phyloP scores from a whole-genome alignment of 768 basidiomycete species.

The Leccinum arenicola region DNA sequence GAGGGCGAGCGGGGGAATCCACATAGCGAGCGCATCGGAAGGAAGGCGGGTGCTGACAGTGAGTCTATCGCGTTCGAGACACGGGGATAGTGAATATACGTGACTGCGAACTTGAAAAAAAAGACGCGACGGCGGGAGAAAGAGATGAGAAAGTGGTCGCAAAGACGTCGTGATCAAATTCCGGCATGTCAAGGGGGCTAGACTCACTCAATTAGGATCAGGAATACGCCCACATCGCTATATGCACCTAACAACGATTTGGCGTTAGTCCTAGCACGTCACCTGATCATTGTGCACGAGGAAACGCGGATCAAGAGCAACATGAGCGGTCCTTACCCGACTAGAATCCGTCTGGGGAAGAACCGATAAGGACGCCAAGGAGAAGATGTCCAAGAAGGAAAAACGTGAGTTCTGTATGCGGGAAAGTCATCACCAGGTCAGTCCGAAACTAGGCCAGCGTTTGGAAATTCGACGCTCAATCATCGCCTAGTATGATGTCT shows the following conservation, averaged over 20 bases:
- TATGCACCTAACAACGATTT: conserved; percentile 54
- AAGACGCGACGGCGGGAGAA: not conserved
- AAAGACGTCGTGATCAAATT: not conserved
- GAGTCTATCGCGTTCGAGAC: conserved; percentile 43
- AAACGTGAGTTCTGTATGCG: conserved; percentile 52
- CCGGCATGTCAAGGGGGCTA: not conserved
- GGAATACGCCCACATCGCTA: conserved; percentile 93
- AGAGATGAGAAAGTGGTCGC: not conserved
- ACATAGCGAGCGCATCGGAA: conserved; percentile 73
- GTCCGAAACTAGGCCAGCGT: not conserved
- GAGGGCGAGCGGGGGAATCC: conserved; percentile 75
- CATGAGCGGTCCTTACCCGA: not conserved
- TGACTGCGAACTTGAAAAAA: not conserved
- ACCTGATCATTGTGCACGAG: not conserved
- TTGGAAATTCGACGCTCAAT: conserved; percentile 23
- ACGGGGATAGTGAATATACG: not conserved
- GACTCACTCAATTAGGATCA: conserved; percentile 81
- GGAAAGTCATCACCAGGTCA: conserved; percentile 8
- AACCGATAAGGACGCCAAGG: conserved; percentile 84
- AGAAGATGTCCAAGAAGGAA: conserved; percentile 82
- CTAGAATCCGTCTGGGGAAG: conserved; percentile 53
- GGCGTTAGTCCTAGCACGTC: not conserved
- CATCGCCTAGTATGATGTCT: conserved; percentile 41
- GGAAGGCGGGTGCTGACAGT: conserved; percentile 32
- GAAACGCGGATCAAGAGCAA: conserved; percentile 1